phyloP scores from a whole-genome alignment of 2,329 filamentous ascomycete genomes.

The Gnomoniopsis sp. region DNA sequence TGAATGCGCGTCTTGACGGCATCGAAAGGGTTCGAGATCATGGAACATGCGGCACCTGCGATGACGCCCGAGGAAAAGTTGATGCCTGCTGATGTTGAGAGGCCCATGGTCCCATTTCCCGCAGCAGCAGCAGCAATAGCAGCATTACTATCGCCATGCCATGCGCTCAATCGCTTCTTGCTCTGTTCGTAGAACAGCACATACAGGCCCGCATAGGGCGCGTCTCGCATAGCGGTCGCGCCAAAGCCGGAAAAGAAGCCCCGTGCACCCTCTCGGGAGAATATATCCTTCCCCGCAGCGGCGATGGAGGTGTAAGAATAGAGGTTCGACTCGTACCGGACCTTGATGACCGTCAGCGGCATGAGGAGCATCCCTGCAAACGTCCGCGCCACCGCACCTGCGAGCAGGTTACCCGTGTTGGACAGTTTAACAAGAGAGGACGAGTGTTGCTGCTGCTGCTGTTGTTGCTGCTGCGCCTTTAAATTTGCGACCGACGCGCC shows the following conservation, averaged over 20 bases:
- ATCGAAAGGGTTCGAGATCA: conserved; percentile 93
- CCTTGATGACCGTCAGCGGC: conserved; percentile 95
- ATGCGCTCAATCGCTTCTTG: conserved; percentile 58
- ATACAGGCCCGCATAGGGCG: conserved; percentile 94
- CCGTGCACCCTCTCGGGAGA: conserved; percentile 66
- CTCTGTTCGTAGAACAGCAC: conserved; percentile 89
- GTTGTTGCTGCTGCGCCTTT: conserved; percentile 48
- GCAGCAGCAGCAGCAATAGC: neutral
- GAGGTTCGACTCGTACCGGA: conserved; percentile 85
- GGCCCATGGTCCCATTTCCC: conserved; percentile 27
- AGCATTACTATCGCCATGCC: conserved; percentile 17
- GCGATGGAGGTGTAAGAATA: conserved; percentile 79
- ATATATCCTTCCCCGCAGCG: conserved; percentile 71
- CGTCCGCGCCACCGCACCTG: conserved; percentile 79
- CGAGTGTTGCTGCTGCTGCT: conserved; percentile 47
- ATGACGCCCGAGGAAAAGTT: conserved; percentile 83
- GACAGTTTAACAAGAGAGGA: conserved; percentile 79
- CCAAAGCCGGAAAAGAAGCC: conserved; percentile 95
- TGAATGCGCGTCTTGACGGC: conserved; percentile 94
- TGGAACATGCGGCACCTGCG: conserved; percentile 79
- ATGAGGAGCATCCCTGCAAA: conserved; percentile 89
- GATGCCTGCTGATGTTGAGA: conserved; percentile 58
- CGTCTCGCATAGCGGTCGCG: conserved; percentile 87
- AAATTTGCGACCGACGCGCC: conserved; percentile 17
- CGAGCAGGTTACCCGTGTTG: conserved; percentile 79